Conservation (phyloP, 78 protist genomes). For the Chrysochromulina parva region DNA sequence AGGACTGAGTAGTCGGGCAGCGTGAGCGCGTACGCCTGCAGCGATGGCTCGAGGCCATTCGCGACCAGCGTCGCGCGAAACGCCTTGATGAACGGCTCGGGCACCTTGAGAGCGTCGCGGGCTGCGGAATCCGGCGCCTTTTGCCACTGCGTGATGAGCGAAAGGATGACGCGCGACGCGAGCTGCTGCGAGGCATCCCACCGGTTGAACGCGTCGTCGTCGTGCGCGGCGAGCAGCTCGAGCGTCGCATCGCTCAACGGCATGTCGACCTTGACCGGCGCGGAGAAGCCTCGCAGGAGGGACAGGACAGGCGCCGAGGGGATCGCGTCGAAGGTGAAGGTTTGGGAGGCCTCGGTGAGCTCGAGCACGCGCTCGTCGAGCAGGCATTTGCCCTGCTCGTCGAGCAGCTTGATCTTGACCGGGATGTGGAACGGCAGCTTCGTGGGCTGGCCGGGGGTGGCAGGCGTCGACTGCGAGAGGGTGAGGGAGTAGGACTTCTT, state of each 20-base stretch:
- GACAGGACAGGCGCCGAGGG: not conserved
- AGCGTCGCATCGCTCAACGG: not conserved
- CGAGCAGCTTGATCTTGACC: not conserved
- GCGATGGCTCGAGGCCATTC: not conserved
- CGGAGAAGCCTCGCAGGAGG: conserved; percentile 40
- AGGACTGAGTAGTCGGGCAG: not conserved
- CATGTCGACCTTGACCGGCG: conserved; percentile 22
- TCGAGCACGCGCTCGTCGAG: not conserved
- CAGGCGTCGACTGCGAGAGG: conserved; percentile 14
- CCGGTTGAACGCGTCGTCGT: conserved; percentile 42
- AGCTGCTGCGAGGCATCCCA: conserved; percentile 35
- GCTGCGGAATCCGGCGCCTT: not conserved
- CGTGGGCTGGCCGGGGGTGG: conserved; percentile 2
- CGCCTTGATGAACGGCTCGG: not conserved
- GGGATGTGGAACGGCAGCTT: conserved; percentile 41
- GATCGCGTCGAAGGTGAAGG: not conserved
- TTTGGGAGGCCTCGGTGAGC: not conserved
- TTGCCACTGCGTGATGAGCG: not conserved
- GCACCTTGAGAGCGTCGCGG: not conserved
- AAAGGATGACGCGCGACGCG: not conserved
- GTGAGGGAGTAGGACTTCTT: not conserved
- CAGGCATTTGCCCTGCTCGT: not conserved
- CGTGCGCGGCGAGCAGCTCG: conserved; percentile 1
- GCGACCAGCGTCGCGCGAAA: not conserved
- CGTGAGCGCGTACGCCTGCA: not conserved